These are phyloP conservation scores for Trypanosoma avium DNA, from an alignment of 208 protist species.

Conservation along the genomic window DNA sequence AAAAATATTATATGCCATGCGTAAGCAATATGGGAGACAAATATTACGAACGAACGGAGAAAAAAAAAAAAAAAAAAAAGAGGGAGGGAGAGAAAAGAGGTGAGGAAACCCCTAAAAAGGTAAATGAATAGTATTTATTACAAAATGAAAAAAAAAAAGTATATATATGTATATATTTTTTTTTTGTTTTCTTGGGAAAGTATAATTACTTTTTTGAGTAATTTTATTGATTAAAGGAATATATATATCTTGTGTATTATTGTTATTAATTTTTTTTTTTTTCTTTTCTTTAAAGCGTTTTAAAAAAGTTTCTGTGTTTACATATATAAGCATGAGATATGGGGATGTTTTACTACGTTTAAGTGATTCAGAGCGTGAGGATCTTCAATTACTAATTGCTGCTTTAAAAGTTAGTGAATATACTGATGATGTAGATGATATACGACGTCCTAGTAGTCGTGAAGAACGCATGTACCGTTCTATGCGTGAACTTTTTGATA, in stretches of 20 bases:
- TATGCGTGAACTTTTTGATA: conserved; percentile 80
- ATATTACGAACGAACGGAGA: too few relatives aligned
- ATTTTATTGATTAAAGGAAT: too few relatives aligned
- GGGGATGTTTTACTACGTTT: conserved; percentile 54
- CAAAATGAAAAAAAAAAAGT: too few relatives aligned
- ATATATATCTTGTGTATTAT: too few relatives aligned
- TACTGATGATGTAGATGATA: conserved; percentile 87
- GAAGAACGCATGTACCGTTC: conserved; percentile 56
- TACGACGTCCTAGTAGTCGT: conserved; percentile 48
- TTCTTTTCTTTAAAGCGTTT: conserved; percentile 1
- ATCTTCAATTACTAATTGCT: conserved; percentile 84
- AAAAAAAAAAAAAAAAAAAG: background rate
- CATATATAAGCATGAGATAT: conserved; percentile 9
- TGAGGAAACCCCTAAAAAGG: too few relatives aligned
- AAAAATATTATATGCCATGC: too few relatives aligned
- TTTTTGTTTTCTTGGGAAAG: too few relatives aligned
- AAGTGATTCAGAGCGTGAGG: conserved; percentile 72
- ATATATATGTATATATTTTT: background rate
- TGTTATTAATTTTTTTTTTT: conserved; percentile 1
- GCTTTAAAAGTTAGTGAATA: conserved; percentile 90
- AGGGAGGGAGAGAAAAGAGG: background rate
- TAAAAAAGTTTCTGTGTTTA: background rate
- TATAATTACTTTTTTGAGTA: too few relatives aligned
- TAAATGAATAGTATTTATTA: too few relatives aligned
- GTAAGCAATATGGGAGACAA: too few relatives aligned